A percentile compares a stretch with the other conserved stretches of the same genome.
Evolutionary conservation across 495 filamentous ascomycete genomes (phyloP).

Genomic region (Bathelium albidoporum): DNA sequence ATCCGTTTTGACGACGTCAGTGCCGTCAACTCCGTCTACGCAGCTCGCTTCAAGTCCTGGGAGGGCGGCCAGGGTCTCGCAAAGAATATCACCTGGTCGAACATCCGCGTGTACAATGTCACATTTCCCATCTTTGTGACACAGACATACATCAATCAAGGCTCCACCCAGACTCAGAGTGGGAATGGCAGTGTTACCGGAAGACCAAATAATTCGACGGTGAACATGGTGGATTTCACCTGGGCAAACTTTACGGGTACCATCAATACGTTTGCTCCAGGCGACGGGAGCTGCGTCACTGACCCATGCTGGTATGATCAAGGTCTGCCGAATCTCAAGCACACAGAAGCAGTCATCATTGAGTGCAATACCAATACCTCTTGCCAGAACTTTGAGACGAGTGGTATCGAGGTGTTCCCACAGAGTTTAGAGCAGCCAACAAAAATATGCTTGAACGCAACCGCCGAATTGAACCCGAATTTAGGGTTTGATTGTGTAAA

Average conservation of each 20-base stretch:
- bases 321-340: conserved; percentile 29
- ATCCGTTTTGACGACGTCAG: conserved; percentile 34
- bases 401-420: conserved; percentile 29
- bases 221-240: conserved; percentile 33
- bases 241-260: conserved; percentile 35
- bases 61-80: conserved; percentile 33
- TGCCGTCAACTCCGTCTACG: conserved; percentile 33
- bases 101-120: conserved; percentile 36
- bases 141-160: conserved; percentile 34
- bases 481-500: conserved; percentile 32
- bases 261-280: conserved; percentile 32
- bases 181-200: conserved; percentile 12
- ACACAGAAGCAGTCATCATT: conserved; percentile 33
- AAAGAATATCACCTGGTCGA: conserved; percentile 36
- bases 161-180: conserved; percentile 21
- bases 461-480: conserved; percentile 27
- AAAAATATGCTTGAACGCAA: conserved; percentile 32
- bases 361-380: conserved; percentile 33
- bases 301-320: conserved; percentile 36
- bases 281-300: conserved; percentile 34
- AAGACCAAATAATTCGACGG: conserved; percentile 25
- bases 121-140: conserved; percentile 39
- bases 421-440: conserved; percentile 27
- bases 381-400: conserved; percentile 28
- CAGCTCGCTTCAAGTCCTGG: conserved; percentile 37